Evolutionary conservation across 345 rosid genomes (phyloP).

Genomic region (Pugionium cornutum): DNA sequence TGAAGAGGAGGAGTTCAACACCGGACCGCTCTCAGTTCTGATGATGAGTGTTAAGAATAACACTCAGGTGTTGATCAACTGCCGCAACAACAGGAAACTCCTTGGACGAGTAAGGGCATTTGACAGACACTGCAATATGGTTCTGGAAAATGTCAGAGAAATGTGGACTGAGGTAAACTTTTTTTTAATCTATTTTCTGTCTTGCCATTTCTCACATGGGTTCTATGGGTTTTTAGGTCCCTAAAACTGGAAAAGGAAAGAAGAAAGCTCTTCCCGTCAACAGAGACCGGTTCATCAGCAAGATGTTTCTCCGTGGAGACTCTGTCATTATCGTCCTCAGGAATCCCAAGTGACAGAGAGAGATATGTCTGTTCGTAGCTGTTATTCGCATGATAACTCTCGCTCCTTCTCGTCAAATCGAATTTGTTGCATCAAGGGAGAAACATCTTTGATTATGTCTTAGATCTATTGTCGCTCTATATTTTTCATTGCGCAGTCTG

Average conservation of each 20-base stretch:
- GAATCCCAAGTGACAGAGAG: constrained; percentile 69
- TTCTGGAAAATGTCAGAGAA: constrained; percentile 96
- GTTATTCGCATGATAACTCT: background rate
- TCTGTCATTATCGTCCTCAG: constrained; percentile 95
- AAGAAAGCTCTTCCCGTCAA: constrained; percentile 91
- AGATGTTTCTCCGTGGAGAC: constrained; percentile 98
- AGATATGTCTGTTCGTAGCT: background rate
- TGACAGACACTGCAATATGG: constrained; percentile 99
- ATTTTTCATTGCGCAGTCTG: too few relatives aligned
- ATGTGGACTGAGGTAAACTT: constrained; percentile 94
- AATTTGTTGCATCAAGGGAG: background rate
- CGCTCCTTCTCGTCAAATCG: constrained; percentile 4
- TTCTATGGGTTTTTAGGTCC: constrained; percentile 50
- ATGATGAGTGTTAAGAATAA: constrained; percentile 98
- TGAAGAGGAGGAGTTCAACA: constrained; percentile 96
- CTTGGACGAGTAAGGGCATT: constrained; percentile 95
- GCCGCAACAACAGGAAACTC: constrained; percentile 68
- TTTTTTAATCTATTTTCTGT: background rate
- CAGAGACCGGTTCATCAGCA: constrained; percentile 93
- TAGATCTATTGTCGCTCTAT: too few relatives aligned
- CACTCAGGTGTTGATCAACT: constrained; percentile 95
- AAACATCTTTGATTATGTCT: background rate
- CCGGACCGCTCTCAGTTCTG: constrained; percentile 91
- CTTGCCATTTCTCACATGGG: background rate
- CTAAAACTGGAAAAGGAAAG: constrained; percentile 98